Evolutionary conservation across 1,284 basidiomycete genomes (phyloP), one percentile per base, ranked within the genome.

Genomic region (Irpex sp.): DNA sequence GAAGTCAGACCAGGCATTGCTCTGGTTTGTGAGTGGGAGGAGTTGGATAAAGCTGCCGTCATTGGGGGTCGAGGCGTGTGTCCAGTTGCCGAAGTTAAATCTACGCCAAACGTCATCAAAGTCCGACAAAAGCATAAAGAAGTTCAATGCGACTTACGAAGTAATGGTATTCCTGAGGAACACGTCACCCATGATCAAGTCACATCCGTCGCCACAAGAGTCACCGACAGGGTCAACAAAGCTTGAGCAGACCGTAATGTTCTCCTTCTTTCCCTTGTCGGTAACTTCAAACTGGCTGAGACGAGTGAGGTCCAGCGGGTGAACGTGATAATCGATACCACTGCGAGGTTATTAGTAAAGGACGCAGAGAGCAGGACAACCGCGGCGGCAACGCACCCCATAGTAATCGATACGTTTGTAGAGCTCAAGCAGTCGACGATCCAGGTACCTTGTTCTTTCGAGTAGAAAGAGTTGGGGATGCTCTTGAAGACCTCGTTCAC

Each of bases 101-200:
- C 64, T 65, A 40, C 11, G 15, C 40, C 15, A 44, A 44, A 44
- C 40, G 15, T 2, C 3, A 44, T 11, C 40, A 44, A 4, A 11
- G 40, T 11, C 11, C 15, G 40, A 4, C 15, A 15, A 44, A 44
- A 44, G 40, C 11, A 44, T 2, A 1, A 44, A 44, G 40, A 4
- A 5, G 40, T 11, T 2, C 40, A 9, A 2, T 44, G 40, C 40
- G 15, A 67, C 72, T 65, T 72, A 80, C 67, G 79, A 74, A 13
- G 76, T 77, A 71, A 79, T 80, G 61, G 71, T 72, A 65, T 78
- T 81, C 61, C 78, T 71, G n/a, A 76, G 70, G 71, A 77, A 77
- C 5, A 73, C 69, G 59, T 76, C 76, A 52, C 80, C 80, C 5
- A 81, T 71, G 57, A 81, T 63, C 38, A 71, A 64, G 61, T 76